phyloP scores from a whole-genome alignment of 1,139 yeast species.

The Saccharomyces hybrid region DNA sequence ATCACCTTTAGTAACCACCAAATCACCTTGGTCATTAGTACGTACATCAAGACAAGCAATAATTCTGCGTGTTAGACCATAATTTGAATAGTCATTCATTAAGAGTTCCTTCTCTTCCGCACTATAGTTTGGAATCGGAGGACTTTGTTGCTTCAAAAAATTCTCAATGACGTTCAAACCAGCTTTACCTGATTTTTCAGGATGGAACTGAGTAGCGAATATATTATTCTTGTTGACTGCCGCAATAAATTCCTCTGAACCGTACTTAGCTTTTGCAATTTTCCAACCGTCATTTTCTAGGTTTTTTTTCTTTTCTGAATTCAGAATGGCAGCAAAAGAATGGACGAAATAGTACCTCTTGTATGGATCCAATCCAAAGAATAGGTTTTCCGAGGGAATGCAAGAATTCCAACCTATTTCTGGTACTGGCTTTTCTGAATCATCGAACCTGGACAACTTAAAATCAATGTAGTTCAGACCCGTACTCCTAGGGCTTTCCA shows the following conservation, averaged over 20 bases:
- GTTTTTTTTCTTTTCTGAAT: constrained; percentile 30
- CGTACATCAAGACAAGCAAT: constrained; percentile 97
- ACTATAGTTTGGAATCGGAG: constrained; percentile 17
- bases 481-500: constrained; percentile 54
- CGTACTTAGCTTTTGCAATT: constrained; percentile 65
- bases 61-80: constrained; percentile 79
- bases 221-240: constrained; percentile 68
- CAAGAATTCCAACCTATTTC: constrained; percentile 89
- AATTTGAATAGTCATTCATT: constrained; percentile 42
- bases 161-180: constrained; percentile 70
- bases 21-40: constrained; percentile 84
- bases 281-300: constrained; percentile 61
- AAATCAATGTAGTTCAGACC: constrained; percentile 53
- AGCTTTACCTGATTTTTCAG: constrained; percentile 90
- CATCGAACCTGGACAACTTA: constrained; percentile 50
- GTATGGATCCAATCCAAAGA: constrained; percentile 56
- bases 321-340: constrained; percentile 71
- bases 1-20: constrained; percentile 96
- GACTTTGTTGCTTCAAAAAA: constrained; percentile 51
- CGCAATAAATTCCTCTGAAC: constrained; percentile 76
- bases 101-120: constrained; percentile 16
- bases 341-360: constrained; percentile 89
- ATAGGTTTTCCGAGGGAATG: constrained; percentile 25
- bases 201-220: constrained; percentile 95
- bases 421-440: constrained; percentile 74